phyloP scores from a whole-genome alignment of 1,284 basidiomycete species.

The Leccinum variabile region DNA sequence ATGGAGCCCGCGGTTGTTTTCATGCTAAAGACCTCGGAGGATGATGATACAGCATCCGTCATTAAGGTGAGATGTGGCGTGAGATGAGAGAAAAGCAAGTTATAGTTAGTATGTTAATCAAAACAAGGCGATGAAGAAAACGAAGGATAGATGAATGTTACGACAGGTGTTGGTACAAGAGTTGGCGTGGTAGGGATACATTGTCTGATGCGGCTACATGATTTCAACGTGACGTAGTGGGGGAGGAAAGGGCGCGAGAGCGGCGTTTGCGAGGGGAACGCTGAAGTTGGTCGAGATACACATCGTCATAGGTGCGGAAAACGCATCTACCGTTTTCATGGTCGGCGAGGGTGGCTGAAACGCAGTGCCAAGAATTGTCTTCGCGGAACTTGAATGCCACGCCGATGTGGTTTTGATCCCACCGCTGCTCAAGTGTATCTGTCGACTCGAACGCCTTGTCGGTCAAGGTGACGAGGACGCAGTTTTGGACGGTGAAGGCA shows the following conservation, averaged over 20 bases:
- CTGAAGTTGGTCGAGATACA: constrained; percentile 46
- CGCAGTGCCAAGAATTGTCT: constrained; percentile 53
- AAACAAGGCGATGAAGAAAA: constrained; percentile 16
- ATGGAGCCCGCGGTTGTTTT: constrained; percentile 1
- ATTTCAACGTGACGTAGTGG: constrained; percentile 25
- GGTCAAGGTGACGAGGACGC: constrained; percentile 52
- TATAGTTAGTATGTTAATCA: constrained; percentile 14
- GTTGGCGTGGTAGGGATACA: constrained; percentile 16
- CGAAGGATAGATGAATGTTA: constrained; percentile 4
- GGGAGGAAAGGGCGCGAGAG: constrained; percentile 23
- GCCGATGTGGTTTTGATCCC: constrained; percentile 58
- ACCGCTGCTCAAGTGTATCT: constrained; percentile 35
- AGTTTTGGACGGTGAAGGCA: constrained; percentile 49
- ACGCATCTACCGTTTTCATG: constrained; percentile 45
- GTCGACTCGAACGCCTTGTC: constrained; percentile 54
- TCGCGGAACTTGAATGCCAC: constrained; percentile 49
- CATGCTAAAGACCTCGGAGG: constrained; percentile 6
- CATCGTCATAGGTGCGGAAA: constrained; percentile 63
- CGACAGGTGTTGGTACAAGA: constrained; percentile 22
- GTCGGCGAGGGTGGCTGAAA: constrained; percentile 60
- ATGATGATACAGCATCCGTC: constrained; percentile 12
- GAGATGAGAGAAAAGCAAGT: constrained; percentile 3
- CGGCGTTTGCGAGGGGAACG: constrained; percentile 40
- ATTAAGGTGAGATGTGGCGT: constrained; percentile 12
- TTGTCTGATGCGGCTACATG: constrained; percentile 9